phyloP scores from a whole-genome alignment of 2,329 filamentous ascomycete species.

The Pestalotiopsis sp. region DNA sequence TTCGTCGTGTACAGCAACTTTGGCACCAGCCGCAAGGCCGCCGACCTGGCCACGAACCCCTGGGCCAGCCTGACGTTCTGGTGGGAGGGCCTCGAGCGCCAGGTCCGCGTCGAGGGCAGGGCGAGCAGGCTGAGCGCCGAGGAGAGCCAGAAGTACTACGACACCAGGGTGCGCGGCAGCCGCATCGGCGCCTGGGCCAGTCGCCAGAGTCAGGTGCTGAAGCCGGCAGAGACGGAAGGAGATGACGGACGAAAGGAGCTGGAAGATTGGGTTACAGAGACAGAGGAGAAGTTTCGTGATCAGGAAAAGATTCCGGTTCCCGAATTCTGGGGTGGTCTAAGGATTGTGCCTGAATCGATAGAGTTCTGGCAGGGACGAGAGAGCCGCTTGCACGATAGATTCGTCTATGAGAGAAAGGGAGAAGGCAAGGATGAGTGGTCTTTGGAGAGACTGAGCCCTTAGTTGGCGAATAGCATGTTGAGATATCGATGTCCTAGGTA shows the following conservation, averaged over 20 bases:
- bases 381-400: conserved; percentile 91
- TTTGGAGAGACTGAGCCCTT: conserved; percentile 76
- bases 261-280: conserved; percentile 76
- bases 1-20: conserved; percentile 97
- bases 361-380: conserved; percentile 97
- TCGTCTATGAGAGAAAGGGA: conserved; percentile 73
- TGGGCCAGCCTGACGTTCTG: conserved; percentile 86
- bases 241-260: conserved; percentile 73
- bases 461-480: conserved; percentile 4
- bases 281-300: conserved; percentile 75
- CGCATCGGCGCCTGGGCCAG: conserved; percentile 93
- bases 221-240: conserved; percentile 35
- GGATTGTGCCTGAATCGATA: conserved; percentile 81
- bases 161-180: conserved; percentile 74
- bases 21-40: conserved; percentile 71
- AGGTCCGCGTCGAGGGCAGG: conserved; percentile 85
- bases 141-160: conserved; percentile 73
- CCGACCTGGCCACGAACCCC: conserved; percentile 72
- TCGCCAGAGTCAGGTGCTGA: conserved; percentile 78
- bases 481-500: too few species aligned
- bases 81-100: conserved; percentile 85
- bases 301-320: conserved; percentile 84
- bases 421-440: conserved; percentile 58
- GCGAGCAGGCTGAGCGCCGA: conserved; percentile 67
- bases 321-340: conserved; percentile 90